These are phyloP conservation scores for Kluyveromyces sp. DNA, from an alignment of 1,139 yeast species.

Conservation along the genomic window DNA sequence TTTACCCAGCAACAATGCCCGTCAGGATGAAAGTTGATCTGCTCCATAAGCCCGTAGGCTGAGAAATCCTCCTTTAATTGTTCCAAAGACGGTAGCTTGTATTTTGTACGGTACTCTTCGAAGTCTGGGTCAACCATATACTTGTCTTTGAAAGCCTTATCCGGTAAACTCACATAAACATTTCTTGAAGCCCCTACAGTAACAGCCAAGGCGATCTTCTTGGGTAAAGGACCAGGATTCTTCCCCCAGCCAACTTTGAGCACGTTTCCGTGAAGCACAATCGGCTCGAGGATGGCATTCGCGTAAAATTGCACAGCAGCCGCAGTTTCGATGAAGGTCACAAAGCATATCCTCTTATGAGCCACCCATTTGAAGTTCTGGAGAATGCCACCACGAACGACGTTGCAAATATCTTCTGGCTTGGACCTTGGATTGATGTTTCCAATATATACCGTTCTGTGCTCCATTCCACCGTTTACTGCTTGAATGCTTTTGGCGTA, in stretches of 20 bases:
- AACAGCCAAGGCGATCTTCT: slow-evolving; percentile 67
- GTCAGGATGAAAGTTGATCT: slow-evolving; percentile 65
- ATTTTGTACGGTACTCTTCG: slow-evolving; percentile 22
- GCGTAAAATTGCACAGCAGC: slow-evolving; percentile 82
- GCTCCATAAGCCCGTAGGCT: slow-evolving; percentile 74
- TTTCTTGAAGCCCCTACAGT: slow-evolving; percentile 80
- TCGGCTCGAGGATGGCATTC: slow-evolving; percentile 67
- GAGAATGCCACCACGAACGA: slow-evolving; percentile 72
- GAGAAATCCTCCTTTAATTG: slow-evolving; percentile 60
- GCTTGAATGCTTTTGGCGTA: slow-evolving; percentile 67
- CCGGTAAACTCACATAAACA: slow-evolving; percentile 64
- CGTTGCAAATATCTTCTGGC: slow-evolving; percentile 78
- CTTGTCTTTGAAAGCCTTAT: slow-evolving; percentile 33
- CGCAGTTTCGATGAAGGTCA: slow-evolving; percentile 71
- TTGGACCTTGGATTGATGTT: slow-evolving; percentile 69
- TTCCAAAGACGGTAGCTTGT: slow-evolving; percentile 38
- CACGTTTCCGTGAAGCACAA: slow-evolving; percentile 67
- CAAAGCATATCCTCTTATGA: slow-evolving; percentile 76
- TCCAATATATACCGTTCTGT: slow-evolving; percentile 72
- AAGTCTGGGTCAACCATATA: slow-evolving; percentile 28
- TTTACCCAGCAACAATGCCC: slow-evolving; percentile 77
- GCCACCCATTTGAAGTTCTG: slow-evolving; percentile 66
- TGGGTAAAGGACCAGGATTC: slow-evolving; percentile 70
- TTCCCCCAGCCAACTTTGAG: slow-evolving; percentile 84
- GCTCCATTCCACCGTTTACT: slow-evolving; percentile 67